Evolutionary conservation across 106 monocot genomes (phyloP).

Genomic region (Platanthera guangdongensis): DNA sequence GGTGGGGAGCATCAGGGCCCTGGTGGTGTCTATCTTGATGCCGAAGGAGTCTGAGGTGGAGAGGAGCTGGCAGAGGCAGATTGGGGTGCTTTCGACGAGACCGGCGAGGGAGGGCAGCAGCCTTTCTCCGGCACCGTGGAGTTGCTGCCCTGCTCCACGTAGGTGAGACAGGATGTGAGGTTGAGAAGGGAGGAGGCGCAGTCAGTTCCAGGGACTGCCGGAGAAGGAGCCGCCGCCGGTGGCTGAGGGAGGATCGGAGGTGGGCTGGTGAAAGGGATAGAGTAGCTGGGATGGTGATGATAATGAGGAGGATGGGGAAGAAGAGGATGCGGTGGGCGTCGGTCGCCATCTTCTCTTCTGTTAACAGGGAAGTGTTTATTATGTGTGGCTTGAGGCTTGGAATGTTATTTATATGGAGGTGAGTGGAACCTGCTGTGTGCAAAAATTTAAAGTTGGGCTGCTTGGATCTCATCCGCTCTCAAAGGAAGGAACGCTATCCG

Average conservation of each 20-base stretch:
- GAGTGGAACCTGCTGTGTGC: too few relatives aligned
- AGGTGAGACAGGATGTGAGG: slow-evolving; percentile 38
- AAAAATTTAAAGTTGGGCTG: too few relatives aligned
- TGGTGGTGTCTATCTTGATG: slow-evolving; percentile 28
- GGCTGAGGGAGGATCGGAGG: background rate
- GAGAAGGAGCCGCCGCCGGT: slow-evolving; percentile 1
- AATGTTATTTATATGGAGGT: too few relatives aligned
- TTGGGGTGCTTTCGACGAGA: slow-evolving; percentile 16
- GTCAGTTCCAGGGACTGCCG: slow-evolving; percentile 4
- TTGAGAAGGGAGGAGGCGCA: slow-evolving; percentile 18
- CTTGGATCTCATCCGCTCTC: too few relatives aligned
- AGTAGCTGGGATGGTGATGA: too few relatives aligned
- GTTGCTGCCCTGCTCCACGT: slow-evolving; percentile 37
- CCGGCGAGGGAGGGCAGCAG: slow-evolving; percentile 36
- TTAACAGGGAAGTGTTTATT: too few relatives aligned
- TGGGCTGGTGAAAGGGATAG: background rate
- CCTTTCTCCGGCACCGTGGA: slow-evolving; percentile 38
- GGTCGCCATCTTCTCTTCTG: too few relatives aligned
- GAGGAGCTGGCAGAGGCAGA: slow-evolving; percentile 44
- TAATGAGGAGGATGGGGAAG: too few relatives aligned
- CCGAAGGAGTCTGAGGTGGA: slow-evolving; percentile 18
- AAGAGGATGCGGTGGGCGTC: too few relatives aligned
- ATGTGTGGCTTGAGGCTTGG: too few relatives aligned
- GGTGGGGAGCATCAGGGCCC: slow-evolving; percentile 39
- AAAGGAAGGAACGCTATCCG: too few relatives aligned